These are phyloP conservation scores for Botrytis porri DNA, from an alignment of 2,329 filamentous ascomycete species.

Conservation along the genomic window DNA sequence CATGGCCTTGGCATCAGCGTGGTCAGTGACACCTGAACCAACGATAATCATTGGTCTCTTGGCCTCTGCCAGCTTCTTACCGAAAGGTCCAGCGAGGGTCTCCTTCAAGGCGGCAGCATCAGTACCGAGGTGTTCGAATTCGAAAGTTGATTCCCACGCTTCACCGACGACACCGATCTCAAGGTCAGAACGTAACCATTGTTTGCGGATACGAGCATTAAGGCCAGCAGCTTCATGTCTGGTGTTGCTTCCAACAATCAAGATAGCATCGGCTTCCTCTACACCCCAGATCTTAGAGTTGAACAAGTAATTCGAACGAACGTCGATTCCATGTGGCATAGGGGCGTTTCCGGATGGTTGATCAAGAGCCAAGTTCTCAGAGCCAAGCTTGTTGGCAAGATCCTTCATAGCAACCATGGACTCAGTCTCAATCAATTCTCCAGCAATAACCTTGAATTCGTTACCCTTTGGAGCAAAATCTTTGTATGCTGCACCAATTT, in stretches of 20 bases:
- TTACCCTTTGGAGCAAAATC: slow-evolving; percentile 79
- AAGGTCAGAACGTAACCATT: slow-evolving; percentile 93
- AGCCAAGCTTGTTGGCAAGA: slow-evolving; percentile 91
- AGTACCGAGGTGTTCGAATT: slow-evolving; percentile 84
- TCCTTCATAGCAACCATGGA: slow-evolving; percentile 96
- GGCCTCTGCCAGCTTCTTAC: slow-evolving; percentile 84
- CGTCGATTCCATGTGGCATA: slow-evolving; percentile 86
- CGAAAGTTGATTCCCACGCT: slow-evolving; percentile 89
- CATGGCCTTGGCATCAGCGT: slow-evolving; percentile 85
- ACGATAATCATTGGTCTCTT: slow-evolving; percentile 97
- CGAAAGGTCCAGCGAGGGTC: slow-evolving; percentile 80
- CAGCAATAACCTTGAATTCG: slow-evolving; percentile 93
- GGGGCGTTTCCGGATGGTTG: slow-evolving; percentile 80
- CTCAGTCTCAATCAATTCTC: slow-evolving; percentile 88
- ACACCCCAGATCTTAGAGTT: slow-evolving; percentile 94
- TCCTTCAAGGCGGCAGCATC: slow-evolving; percentile 79
- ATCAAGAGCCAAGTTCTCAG: slow-evolving; percentile 92
- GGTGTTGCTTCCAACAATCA: slow-evolving; percentile 92
- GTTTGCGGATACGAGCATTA: slow-evolving; percentile 95
- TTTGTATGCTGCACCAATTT: slow-evolving; percentile 79
- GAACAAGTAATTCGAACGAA: slow-evolving; percentile 93
- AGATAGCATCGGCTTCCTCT: slow-evolving; percentile 87
- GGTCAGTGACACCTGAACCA: slow-evolving; percentile 87
- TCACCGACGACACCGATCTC: slow-evolving; percentile 91
- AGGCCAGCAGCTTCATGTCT: slow-evolving; percentile 92